Base-by-base conservation (phyloP, 1,139 yeast genomes). In the Pichia sp. region DNA sequence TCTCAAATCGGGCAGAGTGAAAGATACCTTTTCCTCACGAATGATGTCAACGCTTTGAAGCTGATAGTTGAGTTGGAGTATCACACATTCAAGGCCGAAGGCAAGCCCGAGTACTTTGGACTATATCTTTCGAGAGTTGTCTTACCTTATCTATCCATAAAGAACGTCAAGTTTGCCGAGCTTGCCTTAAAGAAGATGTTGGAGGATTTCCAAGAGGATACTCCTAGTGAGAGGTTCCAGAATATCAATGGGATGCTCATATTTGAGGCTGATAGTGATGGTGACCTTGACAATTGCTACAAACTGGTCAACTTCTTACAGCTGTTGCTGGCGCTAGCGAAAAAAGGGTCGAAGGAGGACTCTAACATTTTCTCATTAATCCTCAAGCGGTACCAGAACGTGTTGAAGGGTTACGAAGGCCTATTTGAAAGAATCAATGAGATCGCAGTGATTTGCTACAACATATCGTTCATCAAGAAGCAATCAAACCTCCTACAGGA, bases 401-500 rank as follows among this genome's bases (percentile, higher is more conserved):
- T 79, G 38, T 55, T 67, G 20, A 71, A 71, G 2, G 76, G 81
- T 12, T 72, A 80, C 44, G 83, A 79, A 48, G 79, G 76, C 53
- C 45, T 66, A 27, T 67, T 86, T 55, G 77, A 79, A 3, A 73
- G 75, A 51, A 67, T 77, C 31, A 69, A 67, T 55, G 72, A 69
- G 1, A 67, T 79, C 50, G 88, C 86, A 41, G 73, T 72, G 60
- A 65, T 71, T 6, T 81, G 78, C 65, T 85, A 84, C 55, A 57
- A 75, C 62, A 87, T 86, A 14, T 80, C 85, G 47, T 71, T 79
- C 17, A 75, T 80, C 12, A 81, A 77, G 52, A 80, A 78, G 51
- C 84, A 80, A 56, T 77, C 77, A 17, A 89, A 90, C 66, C 75
- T 88, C 75, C 73, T 92, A 64, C 93, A 90, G 63, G 90, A 86